Conservation (phyloP, 2,329 filamentous ascomycete genomes). For the Gremmenia infestans region DNA sequence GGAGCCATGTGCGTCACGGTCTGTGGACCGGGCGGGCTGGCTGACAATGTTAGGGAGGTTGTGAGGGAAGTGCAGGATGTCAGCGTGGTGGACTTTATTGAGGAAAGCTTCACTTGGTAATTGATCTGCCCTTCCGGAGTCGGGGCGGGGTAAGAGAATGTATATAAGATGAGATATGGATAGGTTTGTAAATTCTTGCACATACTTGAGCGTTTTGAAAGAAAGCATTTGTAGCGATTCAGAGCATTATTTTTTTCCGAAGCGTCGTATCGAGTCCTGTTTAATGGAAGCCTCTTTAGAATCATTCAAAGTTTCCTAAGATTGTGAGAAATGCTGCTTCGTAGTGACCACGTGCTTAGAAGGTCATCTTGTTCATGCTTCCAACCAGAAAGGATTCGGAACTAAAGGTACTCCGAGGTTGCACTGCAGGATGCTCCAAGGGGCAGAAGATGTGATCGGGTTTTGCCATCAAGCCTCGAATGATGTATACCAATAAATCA, state of each 20-base stretch:
- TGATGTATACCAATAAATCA: neutral
- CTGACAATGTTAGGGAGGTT: constrained; percentile 69
- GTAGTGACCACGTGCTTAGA: too few relatives aligned
- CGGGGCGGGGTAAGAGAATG: neutral
- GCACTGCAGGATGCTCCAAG: neutral
- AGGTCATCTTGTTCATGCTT: neutral
- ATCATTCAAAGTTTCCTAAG: too few relatives aligned
- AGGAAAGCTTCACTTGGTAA: constrained; percentile 65
- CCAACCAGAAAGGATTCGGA: neutral
- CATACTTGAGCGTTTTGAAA: too few relatives aligned
- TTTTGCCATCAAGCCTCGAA: too few relatives aligned
- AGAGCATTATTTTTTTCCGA: neutral
- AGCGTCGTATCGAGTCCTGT: neutral
- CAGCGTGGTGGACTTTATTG: constrained; percentile 65
- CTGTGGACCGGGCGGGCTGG: constrained; percentile 69
- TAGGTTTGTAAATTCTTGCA: neutral
- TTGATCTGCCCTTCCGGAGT: neutral
- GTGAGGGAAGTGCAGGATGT: constrained; percentile 59
- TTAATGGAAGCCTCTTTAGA: too few relatives aligned
- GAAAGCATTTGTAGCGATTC: too few relatives aligned
- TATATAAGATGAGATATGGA: neutral
- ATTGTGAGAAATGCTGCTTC: too few relatives aligned
- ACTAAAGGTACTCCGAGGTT: neutral
- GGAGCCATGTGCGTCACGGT: constrained; percentile 87
- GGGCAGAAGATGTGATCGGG: neutral